Conservation (phyloP, 768 basidiomycete genomes). For the Leccinum subgranulosum region DNA sequence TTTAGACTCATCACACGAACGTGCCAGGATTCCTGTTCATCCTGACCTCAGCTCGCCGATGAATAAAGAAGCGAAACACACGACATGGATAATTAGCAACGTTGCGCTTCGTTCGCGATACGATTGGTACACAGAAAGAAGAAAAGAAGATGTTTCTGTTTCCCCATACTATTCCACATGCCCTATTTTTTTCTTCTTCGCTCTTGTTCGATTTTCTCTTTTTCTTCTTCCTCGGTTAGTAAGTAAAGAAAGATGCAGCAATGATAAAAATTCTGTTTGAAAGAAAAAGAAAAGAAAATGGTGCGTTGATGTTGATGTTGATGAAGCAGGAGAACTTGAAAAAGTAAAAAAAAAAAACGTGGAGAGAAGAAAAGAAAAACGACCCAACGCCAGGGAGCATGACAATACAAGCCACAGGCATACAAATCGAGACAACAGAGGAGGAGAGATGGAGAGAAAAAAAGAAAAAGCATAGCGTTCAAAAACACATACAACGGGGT, state of each 20-base stretch:
- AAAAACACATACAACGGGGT: slow-evolving; percentile 13
- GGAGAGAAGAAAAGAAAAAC: slow-evolving; percentile 3
- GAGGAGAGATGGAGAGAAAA: neutral
- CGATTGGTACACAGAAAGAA: neutral
- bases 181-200: neutral
- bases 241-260: neutral
- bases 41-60: neutral
- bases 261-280: slow-evolving; percentile 2
- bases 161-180: neutral
- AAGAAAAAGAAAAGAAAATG: neutral
- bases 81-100: neutral
- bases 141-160: neutral
- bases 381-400: slow-evolving; percentile 2
- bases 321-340: slow-evolving; percentile 8
- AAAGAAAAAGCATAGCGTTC: slow-evolving; percentile 22
- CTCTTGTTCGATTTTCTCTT: neutral
- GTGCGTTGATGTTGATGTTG: neutral
- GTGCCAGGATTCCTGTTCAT: too few relatives aligned
- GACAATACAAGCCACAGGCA: slow-evolving; percentile 27
- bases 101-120: neutral
- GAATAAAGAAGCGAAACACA: neutral
- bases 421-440: slow-evolving; percentile 17
- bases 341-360: neutral
- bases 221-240: neutral
- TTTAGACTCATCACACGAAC: neutral